Conservation (phyloP, 768 basidiomycete genomes). For the Austroboletus festivus region DNA sequence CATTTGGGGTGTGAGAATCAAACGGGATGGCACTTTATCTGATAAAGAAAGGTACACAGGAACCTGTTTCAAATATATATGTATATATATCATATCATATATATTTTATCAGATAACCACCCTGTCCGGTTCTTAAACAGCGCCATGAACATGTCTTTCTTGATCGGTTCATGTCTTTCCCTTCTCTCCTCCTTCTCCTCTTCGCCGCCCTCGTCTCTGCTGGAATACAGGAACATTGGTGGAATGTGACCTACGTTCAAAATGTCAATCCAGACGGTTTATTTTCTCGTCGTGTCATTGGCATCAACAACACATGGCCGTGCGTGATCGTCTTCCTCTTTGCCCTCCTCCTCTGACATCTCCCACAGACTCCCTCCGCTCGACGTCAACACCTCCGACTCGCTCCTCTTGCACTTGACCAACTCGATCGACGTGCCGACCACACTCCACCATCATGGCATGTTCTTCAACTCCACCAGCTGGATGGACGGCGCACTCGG, state of each 20-base stretch:
- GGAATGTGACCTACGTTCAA: slow-evolving; percentile 86
- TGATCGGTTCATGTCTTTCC: not conserved
- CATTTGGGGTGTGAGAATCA: not conserved
- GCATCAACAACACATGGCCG: slow-evolving; percentile 94
- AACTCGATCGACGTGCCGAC: slow-evolving; percentile 69
- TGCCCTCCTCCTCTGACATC: not conserved
- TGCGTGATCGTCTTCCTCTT: slow-evolving; percentile 38
- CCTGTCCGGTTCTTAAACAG: not conserved
- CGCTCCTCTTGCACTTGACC: slow-evolving; percentile 69
- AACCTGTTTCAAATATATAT: too few relatives aligned
- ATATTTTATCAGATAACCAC: not conserved
- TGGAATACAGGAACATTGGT: slow-evolving; percentile 76
- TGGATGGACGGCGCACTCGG: slow-evolving; percentile 89
- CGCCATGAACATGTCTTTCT: not conserved
- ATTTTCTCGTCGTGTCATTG: slow-evolving; percentile 70
- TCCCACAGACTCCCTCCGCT: slow-evolving; percentile 75
- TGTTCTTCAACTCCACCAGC: slow-evolving; percentile 84
- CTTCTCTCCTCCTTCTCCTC: slow-evolving; percentile 16
- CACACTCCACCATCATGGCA: slow-evolving; percentile 89
- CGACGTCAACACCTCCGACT: slow-evolving; percentile 67
- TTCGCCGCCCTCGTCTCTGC: slow-evolving; percentile 44
- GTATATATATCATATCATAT: not conserved
- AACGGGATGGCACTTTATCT: not conserved
- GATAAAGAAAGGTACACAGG: too few relatives aligned
- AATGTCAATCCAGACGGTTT: slow-evolving; percentile 84